These are phyloP conservation scores for Talaromyces rugulosus DNA, from an alignment of 2,329 filamentous ascomycete species.

Conservation along the genomic window DNA sequence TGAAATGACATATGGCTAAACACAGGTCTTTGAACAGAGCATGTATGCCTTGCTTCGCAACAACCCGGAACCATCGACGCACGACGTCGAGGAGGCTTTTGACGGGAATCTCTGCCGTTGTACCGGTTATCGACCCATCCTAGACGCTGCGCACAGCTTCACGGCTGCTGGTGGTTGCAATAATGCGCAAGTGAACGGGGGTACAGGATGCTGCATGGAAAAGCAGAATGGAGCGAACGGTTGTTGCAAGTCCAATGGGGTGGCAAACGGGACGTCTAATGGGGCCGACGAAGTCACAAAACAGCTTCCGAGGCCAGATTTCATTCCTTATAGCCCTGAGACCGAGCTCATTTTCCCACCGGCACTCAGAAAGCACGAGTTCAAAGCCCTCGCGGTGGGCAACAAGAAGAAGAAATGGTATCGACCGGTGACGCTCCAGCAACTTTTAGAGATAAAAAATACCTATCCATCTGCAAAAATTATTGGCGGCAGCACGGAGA, in stretches of 20 bases:
- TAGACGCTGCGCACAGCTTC: conserved; percentile 92
- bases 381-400: conserved; percentile 79
- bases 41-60: conserved; percentile 90
- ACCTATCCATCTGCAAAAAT: conserved; percentile 83
- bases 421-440: conserved; percentile 77
- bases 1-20: conserved; percentile 7
- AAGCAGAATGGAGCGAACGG: conserved; percentile 53
- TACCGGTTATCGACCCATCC: conserved; percentile 89
- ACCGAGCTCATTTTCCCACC: conserved; percentile 96
- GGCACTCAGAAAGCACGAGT: conserved; percentile 73
- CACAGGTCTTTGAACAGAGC: conserved; percentile 51
- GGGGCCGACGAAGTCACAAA: conserved; percentile 29
- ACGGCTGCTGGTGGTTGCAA: conserved; percentile 50
- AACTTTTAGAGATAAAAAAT: conserved; percentile 87
- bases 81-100: conserved; percentile 91
- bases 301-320: conserved; percentile 77
- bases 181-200: conserved; percentile 55
- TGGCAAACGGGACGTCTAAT: conserved; percentile 20
- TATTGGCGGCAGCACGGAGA: conserved; percentile 93
- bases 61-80: conserved; percentile 68
- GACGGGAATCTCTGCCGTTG: conserved; percentile 95
- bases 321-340: conserved; percentile 90
- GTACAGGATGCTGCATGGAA: conserved; percentile 69
- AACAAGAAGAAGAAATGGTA: conserved; percentile 96
- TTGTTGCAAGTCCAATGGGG: conserved; percentile 62